A percentile compares a stretch with the other conserved stretches of the same genome.
phyloP scores from a whole-genome alignment of 768 basidiomycete genomes.

The Psilocybe azurescens region DNA sequence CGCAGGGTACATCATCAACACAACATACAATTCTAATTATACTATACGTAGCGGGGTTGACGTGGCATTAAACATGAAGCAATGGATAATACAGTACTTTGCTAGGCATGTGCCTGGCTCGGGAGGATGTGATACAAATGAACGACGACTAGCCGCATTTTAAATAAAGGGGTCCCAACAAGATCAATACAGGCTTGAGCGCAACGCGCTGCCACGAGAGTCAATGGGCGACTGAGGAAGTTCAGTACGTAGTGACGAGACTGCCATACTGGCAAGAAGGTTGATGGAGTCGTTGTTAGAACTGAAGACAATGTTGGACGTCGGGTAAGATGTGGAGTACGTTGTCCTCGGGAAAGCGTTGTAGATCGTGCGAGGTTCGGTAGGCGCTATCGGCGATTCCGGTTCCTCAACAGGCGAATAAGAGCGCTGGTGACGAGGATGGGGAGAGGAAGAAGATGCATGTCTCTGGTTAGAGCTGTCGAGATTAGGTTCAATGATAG shows the following conservation, averaged over 20 bases:
- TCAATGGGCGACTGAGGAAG: conserved; percentile 38
- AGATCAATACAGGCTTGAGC: conserved; percentile 14
- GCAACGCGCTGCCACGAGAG: conserved; percentile 18
- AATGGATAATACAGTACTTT: conserved; percentile 18
- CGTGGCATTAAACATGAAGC: conserved; percentile 19
- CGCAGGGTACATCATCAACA: conserved; percentile 9
- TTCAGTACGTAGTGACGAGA: conserved; percentile 49
- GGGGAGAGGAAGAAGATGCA: conserved; percentile 19
- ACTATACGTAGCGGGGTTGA: conserved; percentile 8
- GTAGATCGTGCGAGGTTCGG: conserved; percentile 31
- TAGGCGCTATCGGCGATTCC: conserved; percentile 18
- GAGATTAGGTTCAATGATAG: neutral
- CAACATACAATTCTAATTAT: conserved; percentile 11
- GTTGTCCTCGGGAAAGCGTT: conserved; percentile 28
- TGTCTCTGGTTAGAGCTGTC: conserved; percentile 4
- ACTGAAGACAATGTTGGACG: conserved; percentile 15
- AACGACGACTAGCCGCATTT: neutral
- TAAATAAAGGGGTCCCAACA: neutral
- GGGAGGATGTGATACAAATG: neutral
- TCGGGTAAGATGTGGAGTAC: conserved; percentile 6
- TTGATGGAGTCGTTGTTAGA: conserved; percentile 27
- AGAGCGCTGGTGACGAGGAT: conserved; percentile 21
- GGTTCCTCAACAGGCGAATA: conserved; percentile 25
- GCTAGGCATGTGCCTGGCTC: neutral
- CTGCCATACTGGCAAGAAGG: conserved; percentile 45